Conservation (phyloP, 345 rosid genomes). For the Brassica juncea region DNA sequence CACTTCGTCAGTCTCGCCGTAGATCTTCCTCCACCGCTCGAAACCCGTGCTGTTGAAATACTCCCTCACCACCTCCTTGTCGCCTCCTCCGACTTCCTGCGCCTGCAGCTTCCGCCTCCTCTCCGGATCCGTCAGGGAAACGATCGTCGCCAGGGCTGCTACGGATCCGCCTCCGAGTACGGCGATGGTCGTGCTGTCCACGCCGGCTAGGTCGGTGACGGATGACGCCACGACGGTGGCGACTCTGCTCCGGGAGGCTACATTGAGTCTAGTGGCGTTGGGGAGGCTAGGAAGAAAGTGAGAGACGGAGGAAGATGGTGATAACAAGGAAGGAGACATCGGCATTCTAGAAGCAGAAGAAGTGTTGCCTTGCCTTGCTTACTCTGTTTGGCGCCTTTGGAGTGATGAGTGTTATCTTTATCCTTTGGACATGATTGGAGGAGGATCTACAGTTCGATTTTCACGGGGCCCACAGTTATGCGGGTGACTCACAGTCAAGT, state of each 20-base stretch:
- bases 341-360: conserved; percentile 51
- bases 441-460: conserved; percentile 37
- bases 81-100: conserved; percentile 92
- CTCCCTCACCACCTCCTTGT: conserved; percentile 89
- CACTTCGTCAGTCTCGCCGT: conserved; percentile 86
- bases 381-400: conserved; percentile 35
- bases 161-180: conserved; percentile 79
- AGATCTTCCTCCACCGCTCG: conserved; percentile 91
- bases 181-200: conserved; percentile 67
- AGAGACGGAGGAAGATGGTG: conserved; percentile 47
- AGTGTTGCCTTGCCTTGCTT: neutral
- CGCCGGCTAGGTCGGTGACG: conserved; percentile 44
- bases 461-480: conserved; percentile 33
- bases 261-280: conserved; percentile 33
- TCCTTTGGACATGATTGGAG: conserved; percentile 43
- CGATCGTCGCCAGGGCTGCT: conserved; percentile 78
- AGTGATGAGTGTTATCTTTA: conserved; percentile 21
- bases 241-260: conserved; percentile 29
- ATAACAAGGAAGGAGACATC: conserved; percentile 51
- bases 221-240: conserved; percentile 47
- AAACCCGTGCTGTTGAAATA: conserved; percentile 87
- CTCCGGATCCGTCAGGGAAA: conserved; percentile 78
- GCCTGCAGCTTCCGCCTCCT: conserved; percentile 79
- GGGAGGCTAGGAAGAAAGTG: conserved; percentile 39
- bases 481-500: neutral